Evolutionary conservation across 2,329 filamentous ascomycete species (phyloP), one percentile per base, ranked within the genome.

Genomic region (Davidsoniella neocaledoniae): DNA sequence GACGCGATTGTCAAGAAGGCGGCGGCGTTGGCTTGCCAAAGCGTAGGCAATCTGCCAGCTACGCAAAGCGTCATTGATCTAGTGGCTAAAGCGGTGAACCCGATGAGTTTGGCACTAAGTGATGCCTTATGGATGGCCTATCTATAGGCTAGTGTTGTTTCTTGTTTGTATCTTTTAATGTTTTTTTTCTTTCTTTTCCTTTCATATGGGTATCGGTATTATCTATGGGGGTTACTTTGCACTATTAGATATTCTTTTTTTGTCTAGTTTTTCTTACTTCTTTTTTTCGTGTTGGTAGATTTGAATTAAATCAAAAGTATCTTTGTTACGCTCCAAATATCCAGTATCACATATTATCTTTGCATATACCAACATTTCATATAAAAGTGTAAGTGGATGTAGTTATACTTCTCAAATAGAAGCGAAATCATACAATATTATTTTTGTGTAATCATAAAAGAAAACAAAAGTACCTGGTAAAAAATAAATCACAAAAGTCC

Each of bases 41-140:
- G 84, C 0, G 77, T 78, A 29, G 81, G 83, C 55, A 90, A 87
- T 60, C 67, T 98, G 57, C 91, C 91, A 5, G 90, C 90, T 21
- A 94, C 94, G 64, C 91, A 99, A 72, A 96, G 90, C 39, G 86
- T 94, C 26, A 90, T 98, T 60, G 91, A 99, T 66, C 67, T 93
- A 54, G 83, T 98, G 54, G 84, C 84, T n/a, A 83, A 82, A 67
- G 87, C 90, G 1, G 88, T 94, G 14, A 93, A 94, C 65, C 91
- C 91, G 1, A 79, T 85, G 68, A 87, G 91, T 63, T 64, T 99
- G 65, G 81, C 83, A 42, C 77, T 85, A 64, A 88, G 84, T 60
- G 91, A 98, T 70, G 80, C 88, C 52, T 68, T 98, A 58, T 99
- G 91, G 87, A 96, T 96, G 90, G 82, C 86, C 21, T 98, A 94